Evolutionary conservation across 2,329 filamentous ascomycete species (phyloP).

Genomic region (Microcyclospora tardicrescens): DNA sequence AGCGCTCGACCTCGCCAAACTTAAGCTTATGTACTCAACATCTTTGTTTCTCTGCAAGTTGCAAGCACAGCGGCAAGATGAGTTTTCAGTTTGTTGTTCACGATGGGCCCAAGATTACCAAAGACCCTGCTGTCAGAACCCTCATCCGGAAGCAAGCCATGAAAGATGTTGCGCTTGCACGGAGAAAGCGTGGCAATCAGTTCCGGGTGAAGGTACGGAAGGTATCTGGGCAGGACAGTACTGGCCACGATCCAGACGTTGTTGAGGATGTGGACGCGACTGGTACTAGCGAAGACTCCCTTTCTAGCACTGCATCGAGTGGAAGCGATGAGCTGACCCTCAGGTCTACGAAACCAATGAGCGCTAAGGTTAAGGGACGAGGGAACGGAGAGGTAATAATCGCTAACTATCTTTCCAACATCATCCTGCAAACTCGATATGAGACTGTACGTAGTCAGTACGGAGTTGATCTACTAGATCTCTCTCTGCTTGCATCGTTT

Average conservation of each 20-base stretch:
- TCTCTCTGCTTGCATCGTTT: slow-evolving; percentile 16
- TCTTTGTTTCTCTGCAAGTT: no score
- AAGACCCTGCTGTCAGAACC: slow-evolving; percentile 12
- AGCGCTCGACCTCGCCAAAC: no score
- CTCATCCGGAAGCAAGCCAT: slow-evolving; percentile 29
- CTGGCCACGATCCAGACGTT: background rate
- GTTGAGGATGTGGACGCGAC: slow-evolving; percentile 9
- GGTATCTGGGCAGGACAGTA: slow-evolving; percentile 6
- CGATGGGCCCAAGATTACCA: slow-evolving; percentile 13
- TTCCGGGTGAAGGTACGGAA: slow-evolving; percentile 23
- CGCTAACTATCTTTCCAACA: no score
- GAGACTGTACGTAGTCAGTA: slow-evolving; percentile 10
- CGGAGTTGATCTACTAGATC: slow-evolving; percentile 12
- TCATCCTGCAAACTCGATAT: slow-evolving; percentile 3
- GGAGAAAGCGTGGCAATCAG: slow-evolving; percentile 19
- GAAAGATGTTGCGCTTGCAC: slow-evolving; percentile 24
- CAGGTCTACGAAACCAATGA: no score
- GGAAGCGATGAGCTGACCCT: no score
- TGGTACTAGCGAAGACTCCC: background rate
- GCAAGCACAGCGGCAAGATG: no score
- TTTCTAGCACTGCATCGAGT: no score
- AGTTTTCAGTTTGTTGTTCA: slow-evolving; percentile 11
- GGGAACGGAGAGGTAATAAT: no score
- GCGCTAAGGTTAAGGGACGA: no score
- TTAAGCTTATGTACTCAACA: no score